Conservation (phyloP, 1,139 yeast species). For the Debaryomycetaceae sp. region DNA sequence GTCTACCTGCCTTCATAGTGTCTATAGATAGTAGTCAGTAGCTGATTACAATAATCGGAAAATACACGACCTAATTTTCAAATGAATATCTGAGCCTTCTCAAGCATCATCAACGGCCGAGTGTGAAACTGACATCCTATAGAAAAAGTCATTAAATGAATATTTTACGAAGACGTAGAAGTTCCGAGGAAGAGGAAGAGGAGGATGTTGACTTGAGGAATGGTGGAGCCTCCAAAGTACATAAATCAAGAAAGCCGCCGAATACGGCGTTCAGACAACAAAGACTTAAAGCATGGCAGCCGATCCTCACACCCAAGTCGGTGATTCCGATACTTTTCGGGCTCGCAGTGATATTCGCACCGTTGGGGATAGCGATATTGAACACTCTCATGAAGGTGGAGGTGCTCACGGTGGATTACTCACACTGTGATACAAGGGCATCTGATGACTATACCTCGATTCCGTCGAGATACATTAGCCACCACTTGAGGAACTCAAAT, state of each 20-base stretch:
- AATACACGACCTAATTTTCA: background rate
- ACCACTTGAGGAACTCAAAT: conserved; percentile 51
- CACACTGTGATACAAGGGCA: conserved; percentile 49
- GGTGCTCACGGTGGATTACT: conserved; percentile 54
- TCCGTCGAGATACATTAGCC: conserved; percentile 48
- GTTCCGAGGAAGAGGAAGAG: conserved; percentile 24
- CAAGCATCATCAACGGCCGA: background rate
- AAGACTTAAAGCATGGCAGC: conserved; percentile 79
- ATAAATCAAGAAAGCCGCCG: conserved; percentile 62
- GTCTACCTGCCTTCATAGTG: background rate
- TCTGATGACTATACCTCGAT: conserved; percentile 34
- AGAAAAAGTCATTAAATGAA: conserved; percentile 23
- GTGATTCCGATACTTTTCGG: conserved; percentile 65
- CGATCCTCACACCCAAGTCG: conserved; percentile 72
- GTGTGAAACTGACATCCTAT: background rate
- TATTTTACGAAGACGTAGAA: conserved; percentile 36
- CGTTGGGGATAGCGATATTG: conserved; percentile 68
- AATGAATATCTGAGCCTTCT: background rate
- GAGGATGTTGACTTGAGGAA: conserved; percentile 17
- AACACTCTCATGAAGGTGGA: conserved; percentile 60
- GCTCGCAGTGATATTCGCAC: conserved; percentile 66
- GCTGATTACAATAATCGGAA: background rate
- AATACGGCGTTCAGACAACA: conserved; percentile 80
- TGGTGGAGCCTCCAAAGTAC: conserved; percentile 22
- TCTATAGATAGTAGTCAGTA: background rate